Evolutionary conservation across 768 basidiomycete genomes (phyloP).

Genomic region (Boletus rubescentipes): DNA sequence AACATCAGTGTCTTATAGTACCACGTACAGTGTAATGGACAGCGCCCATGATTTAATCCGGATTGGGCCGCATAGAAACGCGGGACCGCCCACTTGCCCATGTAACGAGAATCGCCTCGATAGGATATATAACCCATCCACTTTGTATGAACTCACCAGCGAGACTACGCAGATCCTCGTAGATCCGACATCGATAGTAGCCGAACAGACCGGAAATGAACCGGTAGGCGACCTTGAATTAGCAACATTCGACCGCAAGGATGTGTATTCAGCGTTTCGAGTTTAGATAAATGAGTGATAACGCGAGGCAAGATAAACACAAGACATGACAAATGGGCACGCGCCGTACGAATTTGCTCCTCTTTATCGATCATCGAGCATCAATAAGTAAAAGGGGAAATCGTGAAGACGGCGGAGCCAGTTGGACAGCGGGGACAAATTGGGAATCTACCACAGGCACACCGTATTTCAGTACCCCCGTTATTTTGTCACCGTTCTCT

Average conservation of each 20-base stretch:
- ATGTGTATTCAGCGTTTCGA: slow-evolving; percentile 21
- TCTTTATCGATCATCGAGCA: slow-evolving; percentile 21
- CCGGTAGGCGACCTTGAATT: slow-evolving; percentile 8
- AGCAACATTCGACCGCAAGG: slow-evolving; percentile 14
- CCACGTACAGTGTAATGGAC: slow-evolving; percentile 8
- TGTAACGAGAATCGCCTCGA: slow-evolving; percentile 16
- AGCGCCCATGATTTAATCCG: slow-evolving; percentile 1
- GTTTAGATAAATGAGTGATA: slow-evolving; percentile 33
- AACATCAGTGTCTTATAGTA: slow-evolving; percentile 4
- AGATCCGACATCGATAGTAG: slow-evolving; percentile 11
- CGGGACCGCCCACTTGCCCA: neutral
- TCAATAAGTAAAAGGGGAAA: slow-evolving; percentile 75
- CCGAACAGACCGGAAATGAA: slow-evolving; percentile 7
- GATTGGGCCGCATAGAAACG: slow-evolving; percentile 5
- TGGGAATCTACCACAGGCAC: slow-evolving; percentile 51
- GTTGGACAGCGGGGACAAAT: slow-evolving; percentile 57
- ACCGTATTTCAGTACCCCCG: slow-evolving; percentile 52
- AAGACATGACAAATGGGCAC: slow-evolving; percentile 12
- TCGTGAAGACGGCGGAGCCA: slow-evolving; percentile 69
- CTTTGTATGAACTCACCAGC: slow-evolving; percentile 5
- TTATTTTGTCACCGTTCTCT: slow-evolving; percentile 38
- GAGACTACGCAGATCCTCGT: slow-evolving; percentile 15
- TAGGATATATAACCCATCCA: slow-evolving; percentile 26
- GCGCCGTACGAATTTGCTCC: slow-evolving; percentile 16
- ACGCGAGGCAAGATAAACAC: slow-evolving; percentile 18